Evolutionary conservation across 768 basidiomycete genomes (phyloP).

Genomic region (Podaxis mareebaensis): DNA sequence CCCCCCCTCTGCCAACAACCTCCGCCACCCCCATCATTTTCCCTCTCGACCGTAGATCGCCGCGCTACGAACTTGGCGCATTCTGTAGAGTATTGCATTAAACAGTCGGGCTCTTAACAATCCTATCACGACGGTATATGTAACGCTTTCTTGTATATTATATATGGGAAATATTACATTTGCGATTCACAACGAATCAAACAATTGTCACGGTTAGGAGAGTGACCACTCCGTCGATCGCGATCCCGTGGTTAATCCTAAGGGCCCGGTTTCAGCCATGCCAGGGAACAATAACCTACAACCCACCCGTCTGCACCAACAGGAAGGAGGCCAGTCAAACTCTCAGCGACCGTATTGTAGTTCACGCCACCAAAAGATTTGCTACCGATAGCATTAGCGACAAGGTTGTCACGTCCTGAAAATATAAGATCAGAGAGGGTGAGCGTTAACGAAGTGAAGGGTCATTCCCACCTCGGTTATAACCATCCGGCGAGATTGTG

Average conservation of each 20-base stretch:
- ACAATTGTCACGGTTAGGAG: conserved; percentile 43
- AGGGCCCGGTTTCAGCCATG: background rate
- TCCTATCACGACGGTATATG: conserved; percentile 8
- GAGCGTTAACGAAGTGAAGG: background rate
- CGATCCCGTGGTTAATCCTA: conserved; percentile 53
- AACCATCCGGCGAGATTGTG: conserved; percentile 34
- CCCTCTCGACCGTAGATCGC: background rate
- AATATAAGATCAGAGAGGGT: background rate
- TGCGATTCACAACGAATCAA: background rate
- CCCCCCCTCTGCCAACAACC: too few relatives aligned
- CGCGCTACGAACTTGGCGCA: background rate
- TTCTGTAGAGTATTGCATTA: conserved; percentile 5
- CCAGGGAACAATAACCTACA: background rate
- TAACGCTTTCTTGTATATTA: conserved; percentile 14
- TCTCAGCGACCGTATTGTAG: conserved; percentile 47
- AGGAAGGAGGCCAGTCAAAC: conserved; percentile 54
- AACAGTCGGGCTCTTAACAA: conserved; percentile 1
- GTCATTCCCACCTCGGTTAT: conserved; percentile 29
- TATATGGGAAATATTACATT: conserved; percentile 13
- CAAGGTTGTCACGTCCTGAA: conserved; percentile 31
- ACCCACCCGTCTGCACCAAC: conserved; percentile 47
- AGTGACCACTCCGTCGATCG: conserved; percentile 57
- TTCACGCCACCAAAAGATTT: conserved; percentile 42
- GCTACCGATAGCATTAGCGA: conserved; percentile 28
- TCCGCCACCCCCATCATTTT: background rate